Conservation (phyloP, 2,329 filamentous ascomycete genomes). For the Xylaria hypoxylon region DNA sequence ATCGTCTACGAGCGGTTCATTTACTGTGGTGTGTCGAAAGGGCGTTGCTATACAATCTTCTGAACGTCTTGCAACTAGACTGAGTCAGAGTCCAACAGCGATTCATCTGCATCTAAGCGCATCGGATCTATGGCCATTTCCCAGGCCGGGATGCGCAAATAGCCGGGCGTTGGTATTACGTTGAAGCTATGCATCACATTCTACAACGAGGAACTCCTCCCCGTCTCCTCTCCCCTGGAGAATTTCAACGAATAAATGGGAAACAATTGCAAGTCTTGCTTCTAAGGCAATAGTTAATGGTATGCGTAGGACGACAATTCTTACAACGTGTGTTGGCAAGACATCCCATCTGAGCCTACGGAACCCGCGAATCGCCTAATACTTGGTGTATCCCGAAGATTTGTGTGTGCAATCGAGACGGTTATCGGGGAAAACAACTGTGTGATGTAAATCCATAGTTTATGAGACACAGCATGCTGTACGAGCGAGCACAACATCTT, state of each 20-base stretch:
- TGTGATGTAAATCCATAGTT: not conserved
- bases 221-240: not conserved
- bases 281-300: not conserved
- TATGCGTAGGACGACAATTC: not conserved
- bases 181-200: not conserved
- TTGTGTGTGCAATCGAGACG: not conserved
- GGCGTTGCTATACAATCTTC: not conserved
- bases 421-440: constrained; percentile 2
- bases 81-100: not conserved
- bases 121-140: not conserved
- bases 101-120: constrained; percentile 6
- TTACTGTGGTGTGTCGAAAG: not conserved
- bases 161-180: not conserved
- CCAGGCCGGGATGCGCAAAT: constrained; percentile 1
- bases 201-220: not conserved
- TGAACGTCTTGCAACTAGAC: not conserved
- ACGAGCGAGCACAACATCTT: constrained; percentile 3
- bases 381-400: not conserved
- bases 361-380: constrained; percentile 5
- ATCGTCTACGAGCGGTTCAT: not conserved
- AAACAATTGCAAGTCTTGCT: not conserved
- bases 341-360: not conserved
- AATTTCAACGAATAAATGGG: not conserved
- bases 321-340: not conserved
- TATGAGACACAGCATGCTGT: not conserved